Conservation (phyloP, 495 filamentous ascomycete genomes). For the Trypethelium eluteriae region DNA sequence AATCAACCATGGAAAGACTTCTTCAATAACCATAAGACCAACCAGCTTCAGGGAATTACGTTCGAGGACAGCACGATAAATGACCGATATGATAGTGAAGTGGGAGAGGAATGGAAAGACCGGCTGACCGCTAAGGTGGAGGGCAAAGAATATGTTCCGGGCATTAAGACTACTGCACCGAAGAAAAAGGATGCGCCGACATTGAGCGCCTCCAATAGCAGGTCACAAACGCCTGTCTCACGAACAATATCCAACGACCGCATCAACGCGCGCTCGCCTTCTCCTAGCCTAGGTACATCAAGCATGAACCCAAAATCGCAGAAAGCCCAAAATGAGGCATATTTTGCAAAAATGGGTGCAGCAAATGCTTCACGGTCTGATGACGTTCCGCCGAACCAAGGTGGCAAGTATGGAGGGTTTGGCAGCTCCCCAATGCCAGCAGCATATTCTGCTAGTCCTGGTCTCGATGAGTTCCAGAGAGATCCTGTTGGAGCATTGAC, state of each 20-base stretch:
- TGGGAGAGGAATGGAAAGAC: constrained; percentile 95
- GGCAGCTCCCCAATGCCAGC: constrained; percentile 56
- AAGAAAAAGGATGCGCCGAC: constrained; percentile 29
- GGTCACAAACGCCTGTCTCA: constrained; percentile 30
- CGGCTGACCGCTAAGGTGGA: constrained; percentile 78
- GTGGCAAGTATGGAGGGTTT: constrained; percentile 87
- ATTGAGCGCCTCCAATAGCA: constrained; percentile 25
- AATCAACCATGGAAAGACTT: constrained; percentile 80
- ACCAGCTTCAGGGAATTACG: constrained; percentile 45
- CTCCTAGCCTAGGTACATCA: constrained; percentile 13
- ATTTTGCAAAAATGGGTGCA: constrained; percentile 73
- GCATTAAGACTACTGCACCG: constrained; percentile 30
- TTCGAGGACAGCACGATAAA: constrained; percentile 72
- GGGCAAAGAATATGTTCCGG: constrained; percentile 68
- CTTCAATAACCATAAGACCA: constrained; percentile 65
- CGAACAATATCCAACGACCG: constrained; percentile 27
- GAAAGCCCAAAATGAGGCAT: constrained; percentile 74
- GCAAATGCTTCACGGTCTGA: constrained; percentile 72
- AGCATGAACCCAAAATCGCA: constrained; percentile 25
- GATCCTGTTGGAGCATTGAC: constrained; percentile 83
- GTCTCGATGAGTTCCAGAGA: constrained; percentile 75
- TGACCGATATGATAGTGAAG: constrained; percentile 76
- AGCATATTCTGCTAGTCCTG: constrained; percentile 43
- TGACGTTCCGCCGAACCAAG: constrained; percentile 72
- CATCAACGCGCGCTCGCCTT: not conserved